A percentile compares a stretch with the other conserved stretches of the same genome.
Evolutionary conservation across 2,329 filamentous ascomycete genomes (phyloP).

Genomic region (Acrocalymma vagum): DNA sequence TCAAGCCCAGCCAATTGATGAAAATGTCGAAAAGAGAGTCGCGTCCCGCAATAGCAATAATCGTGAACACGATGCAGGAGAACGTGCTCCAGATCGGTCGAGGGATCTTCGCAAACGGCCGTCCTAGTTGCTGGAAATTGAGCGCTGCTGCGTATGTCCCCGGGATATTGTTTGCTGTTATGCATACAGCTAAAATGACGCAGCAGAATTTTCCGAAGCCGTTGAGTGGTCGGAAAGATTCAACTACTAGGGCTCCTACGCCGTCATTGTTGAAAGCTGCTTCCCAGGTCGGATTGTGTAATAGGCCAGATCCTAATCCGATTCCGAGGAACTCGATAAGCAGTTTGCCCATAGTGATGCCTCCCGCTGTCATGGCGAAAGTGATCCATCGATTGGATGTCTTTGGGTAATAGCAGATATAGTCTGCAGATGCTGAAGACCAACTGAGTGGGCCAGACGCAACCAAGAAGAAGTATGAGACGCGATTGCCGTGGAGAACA

Average conservation of each 20-base stretch:
- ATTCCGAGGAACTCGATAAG: conserved; percentile 68
- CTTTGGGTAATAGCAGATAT: conserved; percentile 70
- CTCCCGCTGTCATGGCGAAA: conserved; percentile 63
- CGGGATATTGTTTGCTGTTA: conserved; percentile 75
- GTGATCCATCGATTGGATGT: conserved; percentile 59
- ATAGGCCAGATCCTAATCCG: conserved; percentile 67
- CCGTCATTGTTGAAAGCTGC: conserved; percentile 64
- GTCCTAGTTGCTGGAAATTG: conserved; percentile 70
- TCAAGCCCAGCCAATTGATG: conserved; percentile 65
- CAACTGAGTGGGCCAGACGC: conserved; percentile 70
- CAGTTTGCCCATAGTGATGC: conserved; percentile 64
- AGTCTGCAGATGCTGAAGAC: conserved; percentile 68
- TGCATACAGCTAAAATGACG: conserved; percentile 70
- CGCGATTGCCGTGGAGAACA: conserved; percentile 62
- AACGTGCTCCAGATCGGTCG: conserved; percentile 73
- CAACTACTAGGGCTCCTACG: conserved; percentile 67
- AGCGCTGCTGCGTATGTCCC: conserved; percentile 73
- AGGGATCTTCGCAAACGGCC: conserved; percentile 67
- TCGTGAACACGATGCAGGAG: conserved; percentile 57
- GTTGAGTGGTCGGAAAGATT: conserved; percentile 66
- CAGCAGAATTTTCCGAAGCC: conserved; percentile 77
- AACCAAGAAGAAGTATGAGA: conserved; percentile 75
- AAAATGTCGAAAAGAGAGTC: conserved; percentile 66
- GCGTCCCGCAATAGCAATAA: conserved; percentile 73
- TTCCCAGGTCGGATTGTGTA: conserved; percentile 60